Base-by-base conservation (phyloP, 2,329 filamentous ascomycete species). In the Rhytidhysteron rufulum region DNA sequence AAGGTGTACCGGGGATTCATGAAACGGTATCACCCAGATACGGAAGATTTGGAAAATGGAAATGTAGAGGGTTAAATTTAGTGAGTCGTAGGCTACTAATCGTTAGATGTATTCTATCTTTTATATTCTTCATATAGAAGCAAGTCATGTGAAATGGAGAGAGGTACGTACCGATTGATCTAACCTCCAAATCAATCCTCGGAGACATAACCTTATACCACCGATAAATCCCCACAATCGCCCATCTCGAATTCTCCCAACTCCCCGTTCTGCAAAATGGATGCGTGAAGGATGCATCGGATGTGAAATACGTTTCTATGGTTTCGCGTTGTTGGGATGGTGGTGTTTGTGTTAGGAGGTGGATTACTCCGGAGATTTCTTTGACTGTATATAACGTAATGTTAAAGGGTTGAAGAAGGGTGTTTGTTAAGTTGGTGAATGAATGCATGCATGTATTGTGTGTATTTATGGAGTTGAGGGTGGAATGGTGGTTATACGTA, bases 121-220 rank as follows among this genome's bases (percentile, higher is more conserved):
- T 16, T 11, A 33, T 33, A 10, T 16, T 29, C 25, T 29, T 8
- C 25, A 9, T n/a, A 9, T n/a, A 29, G n/a, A 29, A n/a, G 25
- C n/a, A 29, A 9, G 7, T 32, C 11, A 32, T 9, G 10, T 16
- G 9, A 32, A 18, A 8, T 32, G 8, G 17, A 8, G 10, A 18
- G 30, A 18, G 5, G 18, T 18, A 60, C 67, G 19, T 57, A 79
- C 77, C 77, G 15, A 82, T 65, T 21, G 71, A 74, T 38, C 88
- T 77, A 15, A 95, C 72, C 2, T 75, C 68, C 10, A 91, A 67
- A 31, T 82, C 74, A 49, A 93, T 86, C 15, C 73, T 70, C 0
- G 89, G 89, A 45, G 82, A 88, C 58, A 95, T 72, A 48, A 91
- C 85, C 57, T 88, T 87, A 66, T 94, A 91, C 86, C 62, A 66